phyloP scores from a whole-genome alignment of 2,329 filamentous ascomycete species.

The Calonectria fujianensis region DNA sequence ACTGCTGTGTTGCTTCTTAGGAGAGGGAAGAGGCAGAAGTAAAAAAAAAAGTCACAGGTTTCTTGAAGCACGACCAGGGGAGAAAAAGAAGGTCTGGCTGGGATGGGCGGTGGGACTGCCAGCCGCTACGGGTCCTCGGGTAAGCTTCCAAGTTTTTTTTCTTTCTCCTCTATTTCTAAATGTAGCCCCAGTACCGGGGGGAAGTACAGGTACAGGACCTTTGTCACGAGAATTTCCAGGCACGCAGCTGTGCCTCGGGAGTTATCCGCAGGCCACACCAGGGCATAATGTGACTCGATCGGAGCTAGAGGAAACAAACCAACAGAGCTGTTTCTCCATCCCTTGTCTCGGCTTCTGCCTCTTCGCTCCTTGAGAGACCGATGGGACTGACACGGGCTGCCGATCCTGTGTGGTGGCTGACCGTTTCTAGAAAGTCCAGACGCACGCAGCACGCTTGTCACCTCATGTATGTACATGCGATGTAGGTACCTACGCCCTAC shows the following conservation, averaged over 20 bases:
- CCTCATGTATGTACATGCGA: conserved; percentile 1
- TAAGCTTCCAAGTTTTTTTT: conserved; percentile 34
- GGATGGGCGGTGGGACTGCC: conserved; percentile 26
- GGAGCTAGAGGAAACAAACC: background rate
- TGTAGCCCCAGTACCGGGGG: background rate
- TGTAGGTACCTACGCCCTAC: background rate
- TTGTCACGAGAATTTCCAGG: conserved; percentile 18
- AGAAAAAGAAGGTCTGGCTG: background rate
- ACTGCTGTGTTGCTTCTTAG: background rate
- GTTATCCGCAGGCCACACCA: background rate
- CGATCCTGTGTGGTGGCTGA: conserved; percentile 21
- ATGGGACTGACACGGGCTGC: background rate
- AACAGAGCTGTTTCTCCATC: background rate
- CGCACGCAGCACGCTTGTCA: conserved; percentile 11
- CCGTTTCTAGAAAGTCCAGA: conserved; percentile 15
- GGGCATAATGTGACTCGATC: background rate
- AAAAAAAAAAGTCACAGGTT: conserved; percentile 3
- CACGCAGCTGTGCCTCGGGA: conserved; percentile 11
- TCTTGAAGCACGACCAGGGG: background rate
- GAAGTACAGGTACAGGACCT: background rate
- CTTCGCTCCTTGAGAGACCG: background rate
- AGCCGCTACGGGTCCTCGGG: conserved; percentile 33
- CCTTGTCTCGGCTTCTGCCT: background rate
- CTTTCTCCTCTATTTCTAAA: background rate
- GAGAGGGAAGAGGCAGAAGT: background rate